These are phyloP conservation scores for Pseudoturritis turrita DNA, from an alignment of 345 rosid genomes.

Conservation along the genomic window DNA sequence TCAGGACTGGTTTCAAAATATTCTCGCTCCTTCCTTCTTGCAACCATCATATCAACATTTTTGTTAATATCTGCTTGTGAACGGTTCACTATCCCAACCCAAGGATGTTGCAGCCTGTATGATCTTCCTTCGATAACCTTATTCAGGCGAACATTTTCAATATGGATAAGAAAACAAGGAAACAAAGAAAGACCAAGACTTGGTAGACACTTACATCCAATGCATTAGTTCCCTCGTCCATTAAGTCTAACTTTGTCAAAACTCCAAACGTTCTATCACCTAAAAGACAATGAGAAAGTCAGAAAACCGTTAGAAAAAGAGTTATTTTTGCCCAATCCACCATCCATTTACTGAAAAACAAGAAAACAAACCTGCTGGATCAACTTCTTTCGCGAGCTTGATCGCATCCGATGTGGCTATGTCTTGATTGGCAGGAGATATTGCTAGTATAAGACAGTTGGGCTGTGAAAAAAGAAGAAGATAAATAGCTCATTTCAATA, in stretches of 20 bases:
- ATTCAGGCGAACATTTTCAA: background rate
- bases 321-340: background rate
- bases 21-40: conserved; percentile 79
- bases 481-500: background rate
- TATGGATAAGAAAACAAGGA: background rate
- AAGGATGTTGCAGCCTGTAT: conserved; percentile 70
- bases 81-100: conserved; percentile 97
- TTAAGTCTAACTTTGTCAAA: conserved; percentile 85
- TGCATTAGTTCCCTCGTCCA: conserved; percentile 99
- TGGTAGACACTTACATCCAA: conserved; percentile 49
- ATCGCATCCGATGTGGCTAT: conserved; percentile 96
- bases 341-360: background rate
- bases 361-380: conserved; percentile 69
- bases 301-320: background rate
- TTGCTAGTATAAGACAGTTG: conserved; percentile 82
- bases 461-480: conserved; percentile 48
- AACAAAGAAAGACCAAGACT: background rate
- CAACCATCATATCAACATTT: conserved; percentile 79
- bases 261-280: conserved; percentile 97
- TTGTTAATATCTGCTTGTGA: conserved; percentile 95
- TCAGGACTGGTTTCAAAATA: conserved; percentile 89
- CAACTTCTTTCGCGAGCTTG: conserved; percentile 79
- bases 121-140: conserved; percentile 94
- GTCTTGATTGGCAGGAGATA: conserved; percentile 98
- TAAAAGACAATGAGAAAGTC: conserved; percentile 1